phyloP scores from a whole-genome alignment of 2,329 filamentous ascomycete genomes.

The Arachnopeziza araneosa region DNA sequence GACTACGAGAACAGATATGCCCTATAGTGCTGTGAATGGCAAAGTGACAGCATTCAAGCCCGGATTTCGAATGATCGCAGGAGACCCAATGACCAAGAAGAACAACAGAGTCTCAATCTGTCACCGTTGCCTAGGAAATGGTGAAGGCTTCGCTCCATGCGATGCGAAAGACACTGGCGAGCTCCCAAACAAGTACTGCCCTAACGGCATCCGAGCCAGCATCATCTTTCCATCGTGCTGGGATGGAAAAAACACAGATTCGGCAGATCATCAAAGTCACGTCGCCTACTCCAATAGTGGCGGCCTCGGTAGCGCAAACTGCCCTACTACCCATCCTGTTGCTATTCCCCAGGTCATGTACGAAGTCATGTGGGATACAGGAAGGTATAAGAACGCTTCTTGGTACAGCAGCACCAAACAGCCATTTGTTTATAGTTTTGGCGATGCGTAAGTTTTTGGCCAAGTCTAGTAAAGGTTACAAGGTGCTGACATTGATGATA shows the following conservation, averaged over 20 bases:
- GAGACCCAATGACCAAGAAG: constrained; percentile 5
- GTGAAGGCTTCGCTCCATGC: background rate
- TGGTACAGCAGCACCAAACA: constrained; percentile 1
- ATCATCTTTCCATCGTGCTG: constrained; percentile 11
- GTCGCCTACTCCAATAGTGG: constrained; percentile 1
- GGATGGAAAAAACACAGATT: constrained; percentile 13
- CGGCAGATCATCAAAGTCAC: constrained; percentile 11
- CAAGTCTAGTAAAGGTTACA: background rate
- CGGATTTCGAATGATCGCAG: constrained; percentile 20
- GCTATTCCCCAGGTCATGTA: constrained; percentile 5
- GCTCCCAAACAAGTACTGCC: background rate
- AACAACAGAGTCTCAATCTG: background rate
- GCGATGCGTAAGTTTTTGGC: constrained; percentile 1
- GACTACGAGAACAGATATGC: no score
- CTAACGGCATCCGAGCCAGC: background rate
- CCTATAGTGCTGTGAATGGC: constrained; percentile 4
- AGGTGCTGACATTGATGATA: constrained; percentile 3
- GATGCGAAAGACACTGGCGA: background rate
- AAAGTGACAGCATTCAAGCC: constrained; percentile 9
- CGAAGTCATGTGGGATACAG: constrained; percentile 5
- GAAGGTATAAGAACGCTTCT: constrained; percentile 11
- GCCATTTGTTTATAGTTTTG: constrained; percentile 6
- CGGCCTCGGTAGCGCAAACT: constrained; percentile 1
- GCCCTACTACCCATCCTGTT: constrained; percentile 4
- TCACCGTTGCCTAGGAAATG: background rate